These are phyloP conservation scores for Zhuliangozyma blackwelliae DNA, from an alignment of 1,139 yeast species.

Conservation along the genomic window DNA sequence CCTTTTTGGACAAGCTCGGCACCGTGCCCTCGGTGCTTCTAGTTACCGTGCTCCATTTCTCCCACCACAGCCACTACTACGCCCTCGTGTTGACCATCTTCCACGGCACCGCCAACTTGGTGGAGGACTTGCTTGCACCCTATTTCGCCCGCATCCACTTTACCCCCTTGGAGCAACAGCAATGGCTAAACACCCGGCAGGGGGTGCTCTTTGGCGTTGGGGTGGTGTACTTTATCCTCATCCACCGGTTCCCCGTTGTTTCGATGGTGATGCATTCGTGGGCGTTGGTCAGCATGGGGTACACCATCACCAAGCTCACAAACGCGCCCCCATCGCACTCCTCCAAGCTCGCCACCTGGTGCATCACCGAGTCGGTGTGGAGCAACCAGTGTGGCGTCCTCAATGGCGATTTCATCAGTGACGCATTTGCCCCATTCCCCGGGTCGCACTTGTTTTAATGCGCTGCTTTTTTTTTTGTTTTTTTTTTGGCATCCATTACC, in stretches of 20 bases:
- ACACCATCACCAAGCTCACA: constrained; percentile 49
- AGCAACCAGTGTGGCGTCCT: constrained; percentile 8
- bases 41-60: constrained; percentile 27
- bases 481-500: constrained; percentile 1
- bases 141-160: constrained; percentile 50
- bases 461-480: constrained; percentile 1
- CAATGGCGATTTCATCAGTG: constrained; percentile 7
- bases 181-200: constrained; percentile 53
- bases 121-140: constrained; percentile 47
- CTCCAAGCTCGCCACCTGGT: constrained; percentile 26
- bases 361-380: constrained; percentile 31
- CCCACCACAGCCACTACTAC: constrained; percentile 10
- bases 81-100: constrained; percentile 32
- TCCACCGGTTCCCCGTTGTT: constrained; percentile 39
- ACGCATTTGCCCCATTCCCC: neutral
- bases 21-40: constrained; percentile 38
- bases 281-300: constrained; percentile 54
- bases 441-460: neutral
- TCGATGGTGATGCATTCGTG: constrained; percentile 51
- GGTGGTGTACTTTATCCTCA: constrained; percentile 41
- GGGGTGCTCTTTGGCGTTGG: constrained; percentile 61
- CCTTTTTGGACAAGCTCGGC: constrained; percentile 45
- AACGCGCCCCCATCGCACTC: constrained; percentile 38
- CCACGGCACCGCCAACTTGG: constrained; percentile 44
- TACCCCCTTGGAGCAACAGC: constrained; percentile 37